These are phyloP conservation scores for Populus euphratica DNA, from an alignment of 345 rosid genomes.

Conservation along the genomic window DNA sequence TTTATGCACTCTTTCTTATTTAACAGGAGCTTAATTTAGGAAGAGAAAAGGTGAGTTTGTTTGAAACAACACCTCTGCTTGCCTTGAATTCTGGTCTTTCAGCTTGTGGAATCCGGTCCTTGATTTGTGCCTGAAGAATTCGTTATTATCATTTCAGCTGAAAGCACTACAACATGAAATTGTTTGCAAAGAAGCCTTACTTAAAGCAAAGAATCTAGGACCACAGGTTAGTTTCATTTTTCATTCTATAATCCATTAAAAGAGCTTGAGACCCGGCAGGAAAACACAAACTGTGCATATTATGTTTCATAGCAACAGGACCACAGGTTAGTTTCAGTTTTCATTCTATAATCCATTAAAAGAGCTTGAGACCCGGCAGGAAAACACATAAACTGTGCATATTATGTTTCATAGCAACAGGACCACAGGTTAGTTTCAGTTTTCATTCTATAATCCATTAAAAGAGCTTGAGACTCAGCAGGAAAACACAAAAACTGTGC, in stretches of 20 bases:
- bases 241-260: not conserved
- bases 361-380: too few species aligned
- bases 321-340: too few species aligned
- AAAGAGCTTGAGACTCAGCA: not conserved
- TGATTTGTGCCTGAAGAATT: not conserved
- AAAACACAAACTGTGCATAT: not conserved
- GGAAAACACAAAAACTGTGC: not conserved
- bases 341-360: too few species aligned
- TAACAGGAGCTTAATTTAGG: conserved; percentile 57
- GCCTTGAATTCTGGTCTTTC: not conserved
- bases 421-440: fast-evolving
- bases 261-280: not conserved
- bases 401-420: too few species aligned
- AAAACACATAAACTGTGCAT: too few species aligned
- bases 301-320: not conserved
- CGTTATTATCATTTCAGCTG: conserved; percentile 26
- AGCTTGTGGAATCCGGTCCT: too few species aligned
- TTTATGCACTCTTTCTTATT: not conserved
- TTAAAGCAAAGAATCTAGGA: conserved; percentile 34
- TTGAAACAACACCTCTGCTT: not conserved
- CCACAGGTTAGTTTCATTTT: conserved; percentile 22
- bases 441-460: too few species aligned
- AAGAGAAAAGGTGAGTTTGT: conserved; percentile 44
- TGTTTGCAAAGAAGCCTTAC: conserved; percentile 48
- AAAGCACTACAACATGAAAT: conserved; percentile 57